These are phyloP conservation scores for Breynia disticha DNA, from an alignment of 441 rosid genomes.

Conservation along the genomic window DNA sequence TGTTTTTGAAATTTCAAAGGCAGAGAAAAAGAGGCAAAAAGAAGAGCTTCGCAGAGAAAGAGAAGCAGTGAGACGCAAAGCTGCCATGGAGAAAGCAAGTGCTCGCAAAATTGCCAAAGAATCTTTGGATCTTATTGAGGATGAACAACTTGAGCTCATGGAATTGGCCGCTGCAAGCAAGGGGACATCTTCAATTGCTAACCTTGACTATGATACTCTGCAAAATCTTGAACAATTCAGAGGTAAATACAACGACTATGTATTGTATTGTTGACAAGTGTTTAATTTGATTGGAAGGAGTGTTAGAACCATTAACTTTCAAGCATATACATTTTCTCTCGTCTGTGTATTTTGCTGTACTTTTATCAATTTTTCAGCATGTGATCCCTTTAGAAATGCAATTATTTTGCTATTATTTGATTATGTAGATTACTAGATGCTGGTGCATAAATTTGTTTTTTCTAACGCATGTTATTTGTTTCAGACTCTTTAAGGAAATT, in stretches of 20 bases:
- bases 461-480: slow-evolving; percentile 3
- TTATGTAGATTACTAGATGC: too few relatives aligned
- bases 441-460: neutral
- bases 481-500: slow-evolving; percentile 62
- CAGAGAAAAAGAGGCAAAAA: slow-evolving; percentile 78
- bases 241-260: slow-evolving; percentile 35
- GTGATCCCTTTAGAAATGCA: too few relatives aligned
- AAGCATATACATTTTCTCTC: too few relatives aligned
- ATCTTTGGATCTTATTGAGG: slow-evolving; percentile 97
- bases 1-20: slow-evolving; percentile 31
- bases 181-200: slow-evolving; percentile 60
- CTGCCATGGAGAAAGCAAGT: slow-evolving; percentile 94
- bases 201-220: slow-evolving; percentile 78
- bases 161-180: slow-evolving; percentile 89
- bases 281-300: too few relatives aligned
- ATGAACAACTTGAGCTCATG: slow-evolving; percentile 97
- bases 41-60: slow-evolving; percentile 82
- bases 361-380: too few relatives aligned
- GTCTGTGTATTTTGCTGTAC: too few relatives aligned
- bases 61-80: slow-evolving; percentile 75
- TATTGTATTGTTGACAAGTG: too few relatives aligned
- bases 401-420: neutral
- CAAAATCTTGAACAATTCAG: slow-evolving; percentile 79
- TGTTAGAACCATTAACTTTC: too few relatives aligned
- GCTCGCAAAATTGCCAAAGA: slow-evolving; percentile 97